A percentile compares a stretch with the other conserved stretches of the same genome.
Conservation (phyloP, 2,329 filamentous ascomycete species). For the Apiospora aurea region DNA sequence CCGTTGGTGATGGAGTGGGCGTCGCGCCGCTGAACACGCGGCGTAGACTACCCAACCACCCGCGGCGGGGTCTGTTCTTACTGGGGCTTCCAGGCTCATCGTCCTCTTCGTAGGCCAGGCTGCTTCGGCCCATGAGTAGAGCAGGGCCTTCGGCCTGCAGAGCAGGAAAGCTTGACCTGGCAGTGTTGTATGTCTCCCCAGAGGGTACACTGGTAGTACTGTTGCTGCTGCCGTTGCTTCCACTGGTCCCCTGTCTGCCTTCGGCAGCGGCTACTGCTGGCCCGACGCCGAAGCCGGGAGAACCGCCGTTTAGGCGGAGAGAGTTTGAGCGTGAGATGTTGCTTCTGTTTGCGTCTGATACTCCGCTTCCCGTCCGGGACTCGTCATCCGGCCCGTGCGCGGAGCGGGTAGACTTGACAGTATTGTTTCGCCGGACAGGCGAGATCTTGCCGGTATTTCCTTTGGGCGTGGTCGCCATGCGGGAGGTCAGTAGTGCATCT, state of each 20-base stretch:
- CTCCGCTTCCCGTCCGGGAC: slow-evolving; percentile 61
- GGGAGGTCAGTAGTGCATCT: slow-evolving; percentile 57
- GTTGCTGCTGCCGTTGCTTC: slow-evolving; percentile 38
- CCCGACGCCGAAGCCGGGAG: slow-evolving; percentile 41
- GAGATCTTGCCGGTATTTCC: slow-evolving; percentile 31
- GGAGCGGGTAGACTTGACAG: slow-evolving; percentile 35
- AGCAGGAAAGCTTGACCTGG: slow-evolving; percentile 58
- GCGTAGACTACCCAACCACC: slow-evolving; percentile 73
- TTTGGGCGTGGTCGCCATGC: slow-evolving; percentile 46
- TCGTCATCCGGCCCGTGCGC: slow-evolving; percentile 50
- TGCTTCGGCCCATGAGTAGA: slow-evolving; percentile 49
- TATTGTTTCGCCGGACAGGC: slow-evolving; percentile 28
- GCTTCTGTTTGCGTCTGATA: slow-evolving; percentile 62
- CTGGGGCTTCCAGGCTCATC: slow-evolving; percentile 60
- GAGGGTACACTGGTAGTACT: slow-evolving; percentile 43
- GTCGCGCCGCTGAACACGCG: slow-evolving; percentile 64
- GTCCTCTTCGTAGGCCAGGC: slow-evolving; percentile 38
- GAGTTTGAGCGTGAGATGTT: slow-evolving; percentile 49
- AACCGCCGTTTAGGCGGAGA: slow-evolving; percentile 39
- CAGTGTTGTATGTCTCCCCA: slow-evolving; percentile 54
- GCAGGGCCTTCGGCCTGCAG: slow-evolving; percentile 61
- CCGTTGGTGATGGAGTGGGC: slow-evolving; percentile 39
- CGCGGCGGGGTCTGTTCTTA: slow-evolving; percentile 62
- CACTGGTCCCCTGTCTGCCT: slow-evolving; percentile 45
- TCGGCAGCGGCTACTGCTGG: slow-evolving; percentile 40